Evolutionary conservation across 371 early-diverging fungal genomes (phyloP).

Genomic region (Basidiobolus heterosporus): DNA sequence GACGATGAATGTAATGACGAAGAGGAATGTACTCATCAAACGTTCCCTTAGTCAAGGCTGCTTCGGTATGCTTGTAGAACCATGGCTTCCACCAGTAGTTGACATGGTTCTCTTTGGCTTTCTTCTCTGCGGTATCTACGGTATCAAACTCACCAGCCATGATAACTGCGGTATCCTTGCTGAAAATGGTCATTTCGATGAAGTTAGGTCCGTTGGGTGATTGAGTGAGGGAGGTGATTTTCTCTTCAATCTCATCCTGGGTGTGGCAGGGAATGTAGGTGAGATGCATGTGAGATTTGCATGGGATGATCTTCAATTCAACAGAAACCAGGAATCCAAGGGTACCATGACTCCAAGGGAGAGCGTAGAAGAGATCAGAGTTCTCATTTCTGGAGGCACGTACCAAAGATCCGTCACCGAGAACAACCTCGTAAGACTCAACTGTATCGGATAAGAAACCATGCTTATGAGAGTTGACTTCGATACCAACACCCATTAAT

Average conservation of each 20-base stretch:
- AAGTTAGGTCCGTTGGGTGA: constrained; percentile 12
- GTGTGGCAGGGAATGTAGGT: constrained; percentile 13
- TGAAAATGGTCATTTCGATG: constrained; percentile 19
- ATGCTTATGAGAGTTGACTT: constrained; percentile 23
- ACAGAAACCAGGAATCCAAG: constrained; percentile 20
- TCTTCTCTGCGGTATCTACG: constrained; percentile 4
- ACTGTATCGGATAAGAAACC: constrained; percentile 19
- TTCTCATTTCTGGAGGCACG: constrained; percentile 15
- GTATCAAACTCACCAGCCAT: constrained; percentile 19
- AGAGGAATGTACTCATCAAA: constrained; percentile 22
- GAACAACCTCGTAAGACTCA: constrained; percentile 17
- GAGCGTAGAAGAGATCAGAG: constrained; percentile 20
- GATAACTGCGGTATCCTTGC: constrained; percentile 15
- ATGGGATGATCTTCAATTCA: constrained; percentile 21
- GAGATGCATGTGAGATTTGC: constrained; percentile 17
- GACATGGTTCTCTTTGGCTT: constrained; percentile 13
- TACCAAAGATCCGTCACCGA: constrained; percentile 16
- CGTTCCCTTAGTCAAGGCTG: constrained; percentile 10
- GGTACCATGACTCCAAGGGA: constrained; percentile 27
- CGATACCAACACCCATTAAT: constrained; percentile 21
- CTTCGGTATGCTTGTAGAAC: constrained; percentile 21
- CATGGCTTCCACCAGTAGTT: constrained; percentile 22
- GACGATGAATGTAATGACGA: constrained; percentile 26
- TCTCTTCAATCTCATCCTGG: neutral
- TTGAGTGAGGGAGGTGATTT: constrained; percentile 12